Conservation (phyloP, 75 land plant genomes). For the Cupressus sempervirens region DNA sequence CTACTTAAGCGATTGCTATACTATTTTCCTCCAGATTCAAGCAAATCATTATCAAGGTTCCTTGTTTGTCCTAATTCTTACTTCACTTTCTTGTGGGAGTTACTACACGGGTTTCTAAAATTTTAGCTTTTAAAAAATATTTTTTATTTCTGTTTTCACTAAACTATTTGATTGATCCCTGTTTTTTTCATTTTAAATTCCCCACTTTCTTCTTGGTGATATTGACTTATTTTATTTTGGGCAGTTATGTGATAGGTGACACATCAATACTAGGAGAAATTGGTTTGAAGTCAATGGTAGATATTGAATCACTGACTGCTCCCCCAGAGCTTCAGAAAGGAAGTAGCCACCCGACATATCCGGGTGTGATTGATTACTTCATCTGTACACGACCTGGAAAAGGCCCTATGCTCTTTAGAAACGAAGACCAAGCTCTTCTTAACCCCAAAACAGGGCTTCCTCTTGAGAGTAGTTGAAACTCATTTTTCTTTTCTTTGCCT, state of each 20-base stretch:
- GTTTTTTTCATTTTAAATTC: neutral
- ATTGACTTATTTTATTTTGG: constrained; percentile 1
- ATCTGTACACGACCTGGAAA: constrained; percentile 44
- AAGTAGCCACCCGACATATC: constrained; percentile 4
- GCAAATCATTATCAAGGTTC: constrained; percentile 66
- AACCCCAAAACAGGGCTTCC: constrained; percentile 65
- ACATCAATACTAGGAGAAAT: constrained; percentile 55
- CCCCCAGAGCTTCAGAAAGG: constrained; percentile 31
- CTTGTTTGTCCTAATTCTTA: neutral
- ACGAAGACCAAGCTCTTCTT: constrained; percentile 38
- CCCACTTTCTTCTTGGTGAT: neutral
- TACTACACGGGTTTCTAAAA: neutral
- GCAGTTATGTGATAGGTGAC: constrained; percentile 86
- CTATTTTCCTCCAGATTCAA: constrained; percentile 75
- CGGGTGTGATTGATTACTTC: constrained; percentile 36
- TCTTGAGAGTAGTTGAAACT: constrained; percentile 6
- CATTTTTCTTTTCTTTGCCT: neutral
- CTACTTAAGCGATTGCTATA: constrained; percentile 77
- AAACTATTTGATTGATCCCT: neutral
- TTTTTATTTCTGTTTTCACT: neutral
- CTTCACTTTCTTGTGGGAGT: neutral
- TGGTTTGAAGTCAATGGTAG: constrained; percentile 46
- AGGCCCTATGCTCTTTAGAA: constrained; percentile 31
- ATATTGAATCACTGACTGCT: constrained; percentile 52
- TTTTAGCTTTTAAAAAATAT: neutral